Evolutionary conservation across 805 yeast genomes (phyloP).

Genomic region (Starmerella sp.): DNA sequence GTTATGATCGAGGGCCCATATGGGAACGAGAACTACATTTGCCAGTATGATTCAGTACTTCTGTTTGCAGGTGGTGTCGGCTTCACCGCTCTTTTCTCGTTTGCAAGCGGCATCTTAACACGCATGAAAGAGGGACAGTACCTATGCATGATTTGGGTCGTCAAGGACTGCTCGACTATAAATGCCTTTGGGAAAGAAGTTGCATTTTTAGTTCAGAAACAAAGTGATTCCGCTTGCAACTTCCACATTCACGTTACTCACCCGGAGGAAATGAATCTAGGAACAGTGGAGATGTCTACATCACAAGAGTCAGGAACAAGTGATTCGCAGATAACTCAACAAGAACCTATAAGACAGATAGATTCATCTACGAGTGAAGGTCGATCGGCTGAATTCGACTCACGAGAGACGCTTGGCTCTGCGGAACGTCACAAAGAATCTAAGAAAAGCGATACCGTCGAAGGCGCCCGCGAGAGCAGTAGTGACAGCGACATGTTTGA

Average conservation of each 20-base stretch:
- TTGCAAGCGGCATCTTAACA: constrained; percentile 32
- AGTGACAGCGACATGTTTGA: background rate
- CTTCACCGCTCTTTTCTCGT: constrained; percentile 44
- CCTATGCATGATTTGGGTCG: constrained; percentile 22
- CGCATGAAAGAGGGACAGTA: constrained; percentile 13
- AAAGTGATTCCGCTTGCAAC: constrained; percentile 1
- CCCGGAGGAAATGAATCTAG: constrained; percentile 9
- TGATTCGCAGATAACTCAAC: background rate
- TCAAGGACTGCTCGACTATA: constrained; percentile 33
- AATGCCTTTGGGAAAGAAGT: constrained; percentile 43
- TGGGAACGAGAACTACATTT: constrained; percentile 40
- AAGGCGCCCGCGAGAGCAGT: background rate
- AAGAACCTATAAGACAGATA: background rate
- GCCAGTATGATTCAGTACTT: constrained; percentile 37
- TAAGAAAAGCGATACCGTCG: background rate
- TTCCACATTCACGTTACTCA: constrained; percentile 17
- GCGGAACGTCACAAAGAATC: background rate
- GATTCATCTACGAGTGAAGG: background rate
- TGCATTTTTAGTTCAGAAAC: constrained; percentile 29
- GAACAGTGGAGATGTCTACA: background rate
- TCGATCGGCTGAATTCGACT: background rate
- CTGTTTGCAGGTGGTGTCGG: constrained; percentile 59
- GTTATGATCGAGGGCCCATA: constrained; percentile 53
- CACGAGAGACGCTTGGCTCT: background rate
- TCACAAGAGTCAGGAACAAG: background rate